Evolutionary conservation across 345 rosid genomes (phyloP), one percentile per base, ranked within the genome.

Genomic region (Brassica nigra): DNA sequence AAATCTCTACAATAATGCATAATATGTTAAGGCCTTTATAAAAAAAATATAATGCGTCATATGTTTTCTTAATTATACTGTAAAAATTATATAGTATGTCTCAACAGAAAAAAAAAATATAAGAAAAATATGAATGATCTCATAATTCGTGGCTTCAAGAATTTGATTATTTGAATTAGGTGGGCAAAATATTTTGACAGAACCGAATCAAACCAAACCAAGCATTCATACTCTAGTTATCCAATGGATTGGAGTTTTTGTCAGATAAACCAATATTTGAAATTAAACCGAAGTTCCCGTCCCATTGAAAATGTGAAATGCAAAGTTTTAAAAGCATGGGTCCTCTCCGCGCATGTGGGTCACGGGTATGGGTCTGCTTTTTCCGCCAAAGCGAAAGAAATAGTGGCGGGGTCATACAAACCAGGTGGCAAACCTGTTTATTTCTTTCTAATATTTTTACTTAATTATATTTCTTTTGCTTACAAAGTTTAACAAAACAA

Each of bases 381-480:
- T 3, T 12, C 2, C 62, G 30, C 52, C 39, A 54, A 74, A 80
- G 73, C 18, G 10, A 64, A 80, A 80, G 83, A 36, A 55, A 2
- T 42, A 36, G 70, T 67, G 78, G 82, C 66, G 74, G 79, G 79
- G 61, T 39, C 71, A 52, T 29, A 63, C 3, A 70, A 30, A 42
- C 76, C 80, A 80, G 69, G 80, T 80, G 83, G 80, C 76, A 23
- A 29, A 2, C 5, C 9, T 70, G 18, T 49, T 80, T 67, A 15
- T 23, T 68, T 78, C 49, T 34, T 49, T 63, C 27, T 3, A 23
- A 1, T 27, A n/a, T 2, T 27, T 20, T 14, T 18, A 33, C 6
- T 14, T 47, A 31, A 8, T 54, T 62, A 31, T 70, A 37, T 63
- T 71, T 70, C 65, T 57, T 39, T 78, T 14, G 81, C 39, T 54